phyloP scores from a whole-genome alignment of 2,329 filamentous ascomycete genomes.

The Fusarium sp. region DNA sequence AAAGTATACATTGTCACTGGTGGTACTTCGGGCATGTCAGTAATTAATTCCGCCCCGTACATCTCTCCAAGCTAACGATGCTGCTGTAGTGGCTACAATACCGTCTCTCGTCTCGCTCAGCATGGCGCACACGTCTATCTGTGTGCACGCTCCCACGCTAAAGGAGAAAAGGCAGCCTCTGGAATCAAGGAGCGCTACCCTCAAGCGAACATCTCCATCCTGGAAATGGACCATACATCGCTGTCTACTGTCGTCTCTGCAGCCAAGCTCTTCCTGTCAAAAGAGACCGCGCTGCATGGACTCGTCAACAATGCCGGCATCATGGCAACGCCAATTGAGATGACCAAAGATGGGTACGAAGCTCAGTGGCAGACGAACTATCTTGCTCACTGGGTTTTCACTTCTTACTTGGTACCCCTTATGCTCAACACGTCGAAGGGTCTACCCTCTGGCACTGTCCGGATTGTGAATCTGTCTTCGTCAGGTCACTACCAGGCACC shows the following conservation, averaged over 20 bases:
- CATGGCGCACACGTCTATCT: slow-evolving; percentile 35
- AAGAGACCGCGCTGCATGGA: slow-evolving; percentile 12
- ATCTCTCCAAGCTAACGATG: neutral
- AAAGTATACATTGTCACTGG: slow-evolving; percentile 29
- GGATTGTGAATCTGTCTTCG: slow-evolving; percentile 35
- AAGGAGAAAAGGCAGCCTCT: neutral
- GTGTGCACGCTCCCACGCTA: slow-evolving; percentile 16
- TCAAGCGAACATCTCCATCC: neutral
- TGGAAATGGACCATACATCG: slow-evolving; percentile 26
- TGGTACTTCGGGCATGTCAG: slow-evolving; percentile 23
- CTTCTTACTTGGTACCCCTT: slow-evolving; percentile 22
- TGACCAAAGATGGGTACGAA: slow-evolving; percentile 23
- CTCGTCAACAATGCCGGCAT: slow-evolving; percentile 36
- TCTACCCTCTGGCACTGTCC: slow-evolving; percentile 4
- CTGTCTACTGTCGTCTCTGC: slow-evolving; percentile 18
- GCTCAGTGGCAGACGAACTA: slow-evolving; percentile 38
- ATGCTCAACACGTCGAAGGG: slow-evolving; percentile 25
- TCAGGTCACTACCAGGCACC: slow-evolving; percentile 24
- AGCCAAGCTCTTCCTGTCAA: slow-evolving; percentile 22
- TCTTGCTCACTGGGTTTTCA: slow-evolving; percentile 31
- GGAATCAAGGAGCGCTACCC: slow-evolving; percentile 14
- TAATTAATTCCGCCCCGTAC: accelerated
- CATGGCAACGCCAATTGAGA: slow-evolving; percentile 26
- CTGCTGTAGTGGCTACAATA: slow-evolving; percentile 18
- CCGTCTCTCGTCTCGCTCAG: slow-evolving; percentile 16